Base-by-base conservation (phyloP, 2,329 filamentous ascomycete species). In the Pseudohalonectria lignicola region DNA sequence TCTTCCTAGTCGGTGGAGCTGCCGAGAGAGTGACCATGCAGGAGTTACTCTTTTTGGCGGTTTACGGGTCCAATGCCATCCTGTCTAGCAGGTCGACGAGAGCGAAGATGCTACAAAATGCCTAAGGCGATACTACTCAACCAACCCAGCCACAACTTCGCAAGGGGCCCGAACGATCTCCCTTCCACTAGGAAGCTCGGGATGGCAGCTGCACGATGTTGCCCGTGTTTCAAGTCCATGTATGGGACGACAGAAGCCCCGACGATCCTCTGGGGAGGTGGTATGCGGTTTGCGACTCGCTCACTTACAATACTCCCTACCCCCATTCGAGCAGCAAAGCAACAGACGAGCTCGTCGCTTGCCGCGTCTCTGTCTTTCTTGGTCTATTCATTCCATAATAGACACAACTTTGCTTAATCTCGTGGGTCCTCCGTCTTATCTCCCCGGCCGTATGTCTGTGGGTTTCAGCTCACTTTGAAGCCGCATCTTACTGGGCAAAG, bases 401-500 rank as follows among this genome's bases (percentile, higher is more conserved):
- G 23, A 7, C 23, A 8, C 23, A 26, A 26, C 8, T 12, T 26
- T 12, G 23, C 23, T 12, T 26, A 7, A 26, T 26, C 23, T 26
- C n/a, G n/a, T n/a, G n/a, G n/a, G n/a, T 31, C 13, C 30, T 16
- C 30, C 30, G 15, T 29, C 16, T 36, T 23, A 18, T 28, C 21
- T 31, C 31, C 34, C 13, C 30, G 16, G 39, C 37, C 34, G 37
- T 41, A 26, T 41, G 34, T 32, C 29, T 30, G 31, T 34, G 18
- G 20, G 39, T 34, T 37, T 41, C 39, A 41, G 39, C 39, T 41
- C 19, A 9, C 30, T 28, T n/a, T 21, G 13, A 29, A 31, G 39
- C 20, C 23, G 37, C 15, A 11, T 41, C 20, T 17, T 33, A 42
- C 41, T 39, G 42, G 44, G 23, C 41, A 37, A 36, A 31, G 31